phyloP scores from a whole-genome alignment of 2,329 filamentous ascomycete genomes.

The Paecilomyces dactylethromorphus region DNA sequence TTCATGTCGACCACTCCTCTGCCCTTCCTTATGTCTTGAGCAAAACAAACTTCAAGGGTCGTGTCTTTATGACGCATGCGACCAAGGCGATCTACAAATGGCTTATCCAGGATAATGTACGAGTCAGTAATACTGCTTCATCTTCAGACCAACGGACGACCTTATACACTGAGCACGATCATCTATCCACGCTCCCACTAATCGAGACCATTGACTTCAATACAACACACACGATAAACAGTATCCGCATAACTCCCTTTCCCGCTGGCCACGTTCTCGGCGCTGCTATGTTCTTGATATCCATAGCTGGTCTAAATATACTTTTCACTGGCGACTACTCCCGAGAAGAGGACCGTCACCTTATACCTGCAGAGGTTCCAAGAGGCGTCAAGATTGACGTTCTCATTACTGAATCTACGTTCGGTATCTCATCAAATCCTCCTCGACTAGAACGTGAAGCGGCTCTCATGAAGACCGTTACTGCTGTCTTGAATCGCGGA shows the following conservation, averaged over 20 bases:
- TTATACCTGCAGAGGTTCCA: slow-evolving; percentile 89
- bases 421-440: slow-evolving; percentile 89
- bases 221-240: slow-evolving; percentile 94
- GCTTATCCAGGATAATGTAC: slow-evolving; percentile 94
- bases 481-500: slow-evolving; percentile 80
- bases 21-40: slow-evolving; percentile 95
- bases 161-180: slow-evolving; percentile 92
- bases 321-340: slow-evolving; percentile 98
- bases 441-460: slow-evolving; percentile 87
- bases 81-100: slow-evolving; percentile 99
- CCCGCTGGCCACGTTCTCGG: slow-evolving; percentile 97
- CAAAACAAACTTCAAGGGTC: slow-evolving; percentile 94
- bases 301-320: slow-evolving; percentile 93
- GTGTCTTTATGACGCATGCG: slow-evolving; percentile 98
- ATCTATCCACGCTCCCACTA: slow-evolving; percentile 83
- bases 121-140: slow-evolving; percentile 67
- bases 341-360: slow-evolving; percentile 86
- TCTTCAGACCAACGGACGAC: slow-evolving; percentile 57
- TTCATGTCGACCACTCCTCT: slow-evolving; percentile 96
- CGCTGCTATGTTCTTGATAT: slow-evolving; percentile 95
- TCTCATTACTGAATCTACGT: slow-evolving; percentile 94
- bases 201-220: slow-evolving; percentile 99
- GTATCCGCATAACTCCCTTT: slow-evolving; percentile 93
- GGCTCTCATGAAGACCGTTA: slow-evolving; percentile 92
- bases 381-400: slow-evolving; percentile 88